These are phyloP conservation scores for Dictyostelium intermedium DNA, from an alignment of 78 protist species.

Conservation along the genomic window DNA sequence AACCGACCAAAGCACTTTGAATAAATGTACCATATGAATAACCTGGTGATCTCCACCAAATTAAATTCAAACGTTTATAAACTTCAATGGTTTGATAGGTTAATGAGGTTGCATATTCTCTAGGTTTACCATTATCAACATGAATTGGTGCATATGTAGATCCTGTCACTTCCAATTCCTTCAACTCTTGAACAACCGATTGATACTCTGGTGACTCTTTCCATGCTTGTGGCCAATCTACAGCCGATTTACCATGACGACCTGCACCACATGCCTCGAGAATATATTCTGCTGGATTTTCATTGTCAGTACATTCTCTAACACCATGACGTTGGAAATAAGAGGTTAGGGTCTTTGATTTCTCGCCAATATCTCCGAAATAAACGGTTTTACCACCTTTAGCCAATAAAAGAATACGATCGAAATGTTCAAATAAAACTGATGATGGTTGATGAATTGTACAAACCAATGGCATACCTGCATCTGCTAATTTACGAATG, in stretches of 20 bases:
- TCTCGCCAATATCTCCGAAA: conserved; percentile 76
- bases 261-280: conserved; percentile 78
- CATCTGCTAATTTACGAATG: conserved; percentile 59
- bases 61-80: conserved; percentile 60
- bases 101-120: conserved; percentile 45
- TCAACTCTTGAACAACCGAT: not conserved
- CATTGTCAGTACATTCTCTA: conserved; percentile 17
- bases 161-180: not conserved
- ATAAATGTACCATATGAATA: conserved; percentile 19
- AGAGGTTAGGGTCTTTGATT: conserved; percentile 12
- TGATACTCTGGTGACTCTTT: conserved; percentile 45
- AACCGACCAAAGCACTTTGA: conserved; percentile 21
- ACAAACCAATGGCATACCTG: conserved; percentile 77
- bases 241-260: not conserved
- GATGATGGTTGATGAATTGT: conserved; percentile 82
- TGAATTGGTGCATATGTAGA: not conserved
- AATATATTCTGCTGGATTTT: conserved; percentile 83
- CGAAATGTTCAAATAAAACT: conserved; percentile 74
- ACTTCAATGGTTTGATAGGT: conserved; percentile 41
- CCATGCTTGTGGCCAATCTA: conserved; percentile 58
- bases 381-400: conserved; percentile 82
- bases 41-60: conserved; percentile 65
- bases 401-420: conserved; percentile 54
- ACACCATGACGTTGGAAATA: conserved; percentile 53
- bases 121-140: conserved; percentile 16